Base-by-base conservation (phyloP, 208 protist genomes). In the Wallacemonas sp. region DNA sequence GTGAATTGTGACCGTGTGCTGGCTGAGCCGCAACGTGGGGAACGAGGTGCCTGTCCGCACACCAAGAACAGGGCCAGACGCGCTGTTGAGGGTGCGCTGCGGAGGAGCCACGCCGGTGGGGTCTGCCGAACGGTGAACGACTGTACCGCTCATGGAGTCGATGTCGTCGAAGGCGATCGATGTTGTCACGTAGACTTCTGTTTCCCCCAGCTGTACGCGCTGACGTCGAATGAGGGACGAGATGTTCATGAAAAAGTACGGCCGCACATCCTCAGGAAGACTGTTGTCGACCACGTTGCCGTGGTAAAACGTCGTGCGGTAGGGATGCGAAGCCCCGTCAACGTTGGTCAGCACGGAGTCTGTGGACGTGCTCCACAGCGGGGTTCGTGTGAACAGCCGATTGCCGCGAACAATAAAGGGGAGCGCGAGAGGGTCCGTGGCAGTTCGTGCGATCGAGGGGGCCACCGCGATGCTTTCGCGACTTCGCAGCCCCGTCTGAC, bases 181-280 rank as follows among this genome's bases (percentile, higher is more conserved):
- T 10, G 75, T 84, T n/a, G 80, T 88, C 17, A 84, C 81, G 74
- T 79, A 89, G 39, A 93, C 70, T 41, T 89, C 87, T 1, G 78
- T 81, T 17, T 76, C 71, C 3, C 50, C 60, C 10, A 78, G 52
- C 24, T 69, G 50, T 3, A 93, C 71, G n/a, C 72, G 62, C 50
- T 78, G 76, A 0, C 79, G 71, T n/a, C 81, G 70, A 54, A 93
- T 71, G 27, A 93, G 60, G 13, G 80, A 78, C 9, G 87, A 89
- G 13, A 93, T 58, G 61, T 88, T 85, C 75, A 85, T 84, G 54
- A 90, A 89, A 54, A 84, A 93, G 33, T 80, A 59, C 15, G 77
- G 68, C 5, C 68, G 72, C 29, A 71, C n/a, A 0, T 30, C 36
- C 8, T 62, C 65, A 6, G 63, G 58, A 22, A 68, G 8, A 15